Evolutionary conservation across 1,284 basidiomycete genomes (phyloP), one percentile per base, ranked within the genome.

Genomic region (Ustilago nuda): DNA sequence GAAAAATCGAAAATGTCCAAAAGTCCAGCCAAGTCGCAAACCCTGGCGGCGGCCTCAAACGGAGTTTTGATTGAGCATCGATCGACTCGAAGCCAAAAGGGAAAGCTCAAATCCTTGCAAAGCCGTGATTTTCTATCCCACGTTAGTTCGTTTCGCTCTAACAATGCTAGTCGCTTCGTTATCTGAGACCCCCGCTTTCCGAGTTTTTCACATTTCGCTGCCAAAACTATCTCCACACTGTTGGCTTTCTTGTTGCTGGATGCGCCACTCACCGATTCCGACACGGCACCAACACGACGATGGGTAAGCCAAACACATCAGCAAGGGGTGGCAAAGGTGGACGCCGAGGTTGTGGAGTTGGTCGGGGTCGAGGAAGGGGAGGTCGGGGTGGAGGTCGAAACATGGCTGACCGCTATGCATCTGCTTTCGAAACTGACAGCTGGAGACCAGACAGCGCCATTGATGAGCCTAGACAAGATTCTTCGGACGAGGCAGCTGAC

Each of bases 401-500:
- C 46, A 30, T 71, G 11, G 68, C 62, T 1, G 65, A 59, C 37
- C 68, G 72, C 4, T 65, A 78, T 30, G 68, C 64, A 15, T 67
- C 76, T 12, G 67, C 68, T 8, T 62, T 78, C 51, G 71, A 75
- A 1, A 56, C 55, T 23, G 72, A 75, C 51, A 78, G 60, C 59
- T 78, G 72, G 72, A 55, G 71, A 50, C 78, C 72, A 1, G 78
- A 79, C 8, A 81, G 79, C 59, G 76, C 71, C 15, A 72, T 79
- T 30, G 79, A 81, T 35, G 53, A 51, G 36, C 75, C 67, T 27
- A 52, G 57, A 27, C 51, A 59, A 6, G 27, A 33, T 12, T 43
- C 35, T 4, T 55, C 54, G 27, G 62, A 62, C 8, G 58, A 61
- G 4, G 57, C 56, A 9, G 56, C 35, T 32, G 66, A 19, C 0